Conservation (phyloP, 352 stramenopile genomes). For the Stephanocyclus meneghinianus region DNA sequence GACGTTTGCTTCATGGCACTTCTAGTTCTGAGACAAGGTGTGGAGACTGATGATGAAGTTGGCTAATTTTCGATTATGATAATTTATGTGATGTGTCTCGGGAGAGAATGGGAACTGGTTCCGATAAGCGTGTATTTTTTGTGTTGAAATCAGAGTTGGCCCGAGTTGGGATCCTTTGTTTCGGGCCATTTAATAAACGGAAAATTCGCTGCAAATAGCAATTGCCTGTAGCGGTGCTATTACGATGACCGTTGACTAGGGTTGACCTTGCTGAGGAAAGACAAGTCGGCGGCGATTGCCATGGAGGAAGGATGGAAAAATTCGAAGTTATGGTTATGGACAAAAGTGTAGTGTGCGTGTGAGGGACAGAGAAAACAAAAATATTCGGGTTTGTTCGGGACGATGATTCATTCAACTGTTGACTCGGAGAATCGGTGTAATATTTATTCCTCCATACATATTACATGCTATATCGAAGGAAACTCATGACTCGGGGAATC, state of each 20-base stretch:
- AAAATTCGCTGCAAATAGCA: no score
- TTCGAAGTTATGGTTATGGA: background rate
- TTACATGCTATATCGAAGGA: background rate
- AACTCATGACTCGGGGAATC: conserved; percentile 7
- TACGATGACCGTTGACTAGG: background rate
- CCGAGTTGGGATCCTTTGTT: background rate
- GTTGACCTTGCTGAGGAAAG: background rate
- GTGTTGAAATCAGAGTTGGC: background rate
- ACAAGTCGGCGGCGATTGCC: background rate
- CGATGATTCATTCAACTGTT: conserved; percentile 22
- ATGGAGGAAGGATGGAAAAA: background rate
- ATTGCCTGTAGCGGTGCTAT: no score
- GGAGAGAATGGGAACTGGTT: no score
- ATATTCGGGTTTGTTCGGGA: background rate
- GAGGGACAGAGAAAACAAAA: background rate
- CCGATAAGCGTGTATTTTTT: background rate
- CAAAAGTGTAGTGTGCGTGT: background rate
- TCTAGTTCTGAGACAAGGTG: background rate
- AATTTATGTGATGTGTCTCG: no score
- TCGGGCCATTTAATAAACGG: background rate
- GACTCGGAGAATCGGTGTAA: conserved; percentile 13
- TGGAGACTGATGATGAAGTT: background rate
- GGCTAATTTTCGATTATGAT: no score
- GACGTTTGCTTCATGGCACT: conserved; percentile 11
- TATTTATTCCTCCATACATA: background rate